Conservation (phyloP, 2,329 filamentous ascomycete genomes). For the Botrytis elliptica region DNA sequence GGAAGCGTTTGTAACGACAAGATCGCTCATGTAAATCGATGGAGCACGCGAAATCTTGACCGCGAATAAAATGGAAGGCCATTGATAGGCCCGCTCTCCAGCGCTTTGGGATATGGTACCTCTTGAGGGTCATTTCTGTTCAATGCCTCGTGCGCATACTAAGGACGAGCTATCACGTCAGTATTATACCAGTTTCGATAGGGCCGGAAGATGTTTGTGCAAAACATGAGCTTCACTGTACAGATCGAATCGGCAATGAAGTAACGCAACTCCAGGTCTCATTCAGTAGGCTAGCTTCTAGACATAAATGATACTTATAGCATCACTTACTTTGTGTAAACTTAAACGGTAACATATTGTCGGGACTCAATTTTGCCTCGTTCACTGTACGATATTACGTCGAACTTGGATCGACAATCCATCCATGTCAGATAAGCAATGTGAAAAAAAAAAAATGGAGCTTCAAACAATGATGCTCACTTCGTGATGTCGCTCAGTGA, state of each 20-base stretch:
- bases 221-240: not conserved
- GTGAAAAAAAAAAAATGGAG: not conserved
- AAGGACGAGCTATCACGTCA: not conserved
- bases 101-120: slow-evolving; percentile 2
- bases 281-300: not conserved
- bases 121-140: not conserved
- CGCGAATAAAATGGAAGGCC: not conserved
- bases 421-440: not conserved
- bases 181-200: not conserved
- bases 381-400: not conserved
- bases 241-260: not conserved
- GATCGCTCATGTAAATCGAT: not conserved
- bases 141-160: not conserved
- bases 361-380: not conserved
- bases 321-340: not conserved
- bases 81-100: not conserved
- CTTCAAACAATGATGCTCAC: not conserved
- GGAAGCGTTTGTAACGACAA: not conserved
- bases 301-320: not conserved
- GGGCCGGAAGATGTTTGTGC: not conserved
- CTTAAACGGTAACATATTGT: not conserved
- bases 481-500: not conserved
- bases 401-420: not conserved
- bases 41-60: not conserved
- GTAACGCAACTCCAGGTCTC: not conserved